Evolutionary conservation across 257 asterid genomes (phyloP).

Genomic region (Thymus mandschuricus): DNA sequence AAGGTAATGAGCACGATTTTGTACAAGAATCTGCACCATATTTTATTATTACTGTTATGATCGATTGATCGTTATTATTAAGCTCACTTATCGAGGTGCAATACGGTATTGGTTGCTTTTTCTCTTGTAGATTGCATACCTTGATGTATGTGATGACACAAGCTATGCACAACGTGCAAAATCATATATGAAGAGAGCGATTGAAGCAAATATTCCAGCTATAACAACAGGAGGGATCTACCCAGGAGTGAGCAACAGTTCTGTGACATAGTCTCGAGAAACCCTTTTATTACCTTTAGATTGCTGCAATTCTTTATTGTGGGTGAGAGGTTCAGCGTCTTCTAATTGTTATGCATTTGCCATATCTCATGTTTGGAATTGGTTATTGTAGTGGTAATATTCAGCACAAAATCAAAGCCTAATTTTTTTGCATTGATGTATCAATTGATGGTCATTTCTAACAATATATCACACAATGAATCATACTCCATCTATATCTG

Average conservation of each 20-base stretch:
- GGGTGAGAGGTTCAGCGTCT: neutral
- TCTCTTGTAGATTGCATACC: slow-evolving; percentile 76
- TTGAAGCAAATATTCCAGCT: slow-evolving; percentile 78
- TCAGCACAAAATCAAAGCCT: slow-evolving; percentile 12
- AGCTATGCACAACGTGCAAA: slow-evolving; percentile 75
- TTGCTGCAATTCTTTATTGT: slow-evolving; percentile 13
- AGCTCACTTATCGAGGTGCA: neutral
- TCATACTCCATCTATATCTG: neutral
- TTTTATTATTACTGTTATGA: no score
- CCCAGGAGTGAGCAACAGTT: slow-evolving; percentile 99
- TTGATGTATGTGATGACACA: slow-evolving; percentile 95
- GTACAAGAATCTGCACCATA: no score
- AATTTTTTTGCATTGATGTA: neutral
- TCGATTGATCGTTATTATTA: no score
- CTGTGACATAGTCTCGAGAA: slow-evolving; percentile 41
- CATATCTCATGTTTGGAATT: neutral
- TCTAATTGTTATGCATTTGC: neutral
- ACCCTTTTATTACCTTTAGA: slow-evolving; percentile 11
- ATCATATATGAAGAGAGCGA: slow-evolving; percentile 73
- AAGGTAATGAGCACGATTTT: no score
- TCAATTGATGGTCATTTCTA: slow-evolving; percentile 5
- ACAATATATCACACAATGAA: neutral
- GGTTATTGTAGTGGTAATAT: neutral
- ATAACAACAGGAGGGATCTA: slow-evolving; percentile 94
- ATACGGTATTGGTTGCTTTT: slow-evolving; percentile 14